phyloP scores from a whole-genome alignment of 257 asterid genomes.

The Ehretia macrophylla region DNA sequence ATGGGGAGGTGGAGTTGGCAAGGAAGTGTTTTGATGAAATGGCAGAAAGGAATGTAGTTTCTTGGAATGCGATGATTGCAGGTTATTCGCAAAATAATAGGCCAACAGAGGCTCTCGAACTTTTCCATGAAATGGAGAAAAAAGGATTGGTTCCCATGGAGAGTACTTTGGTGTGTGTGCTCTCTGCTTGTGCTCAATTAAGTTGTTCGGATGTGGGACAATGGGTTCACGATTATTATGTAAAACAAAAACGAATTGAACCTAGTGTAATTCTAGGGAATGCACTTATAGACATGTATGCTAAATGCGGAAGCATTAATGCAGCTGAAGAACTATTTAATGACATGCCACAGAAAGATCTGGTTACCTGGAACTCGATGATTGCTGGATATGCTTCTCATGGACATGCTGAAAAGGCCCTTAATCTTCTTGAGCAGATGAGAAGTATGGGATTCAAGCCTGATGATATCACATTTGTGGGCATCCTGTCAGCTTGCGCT shows the following conservation, averaged over 20 bases:
- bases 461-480: constrained; percentile 64
- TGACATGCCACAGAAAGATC: constrained; percentile 48
- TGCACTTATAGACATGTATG: constrained; percentile 61
- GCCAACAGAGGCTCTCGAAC: constrained; percentile 58
- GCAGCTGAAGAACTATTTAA: constrained; percentile 48
- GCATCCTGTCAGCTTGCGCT: constrained; percentile 73
- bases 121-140: constrained; percentile 55
- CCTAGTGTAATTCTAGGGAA: constrained; percentile 51
- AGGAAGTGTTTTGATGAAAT: constrained; percentile 51
- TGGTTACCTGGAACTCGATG: constrained; percentile 72
- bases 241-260: constrained; percentile 32
- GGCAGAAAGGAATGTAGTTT: constrained; percentile 62
- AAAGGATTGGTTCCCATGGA: constrained; percentile 52
- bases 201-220: constrained; percentile 47
- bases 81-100: constrained; percentile 67
- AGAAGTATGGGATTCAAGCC: constrained; percentile 38
- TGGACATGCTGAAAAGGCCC: constrained; percentile 47
- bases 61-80: constrained; percentile 80
- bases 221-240: constrained; percentile 39
- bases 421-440: constrained; percentile 46
- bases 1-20: constrained; percentile 62
- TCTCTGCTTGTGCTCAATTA: constrained; percentile 78
- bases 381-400: constrained; percentile 72
- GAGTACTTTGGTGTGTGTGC: constrained; percentile 58
- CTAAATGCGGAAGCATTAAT: constrained; percentile 63